These are phyloP conservation scores for Cordia subcordata DNA, from an alignment of 257 asterid genomes.

Conservation along the genomic window DNA sequence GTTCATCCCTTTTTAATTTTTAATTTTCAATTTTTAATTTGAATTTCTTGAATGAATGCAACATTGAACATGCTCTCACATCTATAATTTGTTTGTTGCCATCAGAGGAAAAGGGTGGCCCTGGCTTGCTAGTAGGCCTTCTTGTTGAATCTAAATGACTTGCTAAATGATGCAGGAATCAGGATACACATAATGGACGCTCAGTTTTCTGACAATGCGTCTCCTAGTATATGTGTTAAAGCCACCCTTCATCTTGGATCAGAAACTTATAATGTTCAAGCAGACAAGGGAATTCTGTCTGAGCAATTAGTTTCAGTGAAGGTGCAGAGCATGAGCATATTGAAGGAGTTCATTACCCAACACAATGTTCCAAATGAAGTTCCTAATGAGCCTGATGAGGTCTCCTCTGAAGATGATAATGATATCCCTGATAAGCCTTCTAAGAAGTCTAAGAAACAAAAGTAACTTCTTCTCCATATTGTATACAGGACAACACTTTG, in stretches of 20 bases:
- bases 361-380: slow-evolving; percentile 76
- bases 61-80: too few species aligned
- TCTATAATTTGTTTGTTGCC: neutral
- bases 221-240: slow-evolving; percentile 36
- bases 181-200: slow-evolving; percentile 13
- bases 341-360: slow-evolving; percentile 79
- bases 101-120: too few species aligned
- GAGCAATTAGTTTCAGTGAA: slow-evolving; percentile 66
- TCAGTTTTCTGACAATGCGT: slow-evolving; percentile 1
- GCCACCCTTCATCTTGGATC: slow-evolving; percentile 76
- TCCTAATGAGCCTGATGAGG: slow-evolving; percentile 79
- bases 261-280: slow-evolving; percentile 49
- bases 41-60: too few species aligned
- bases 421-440: slow-evolving; percentile 47
- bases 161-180: slow-evolving; percentile 4
- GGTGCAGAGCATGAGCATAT: slow-evolving; percentile 78
- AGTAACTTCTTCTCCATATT: slow-evolving; percentile 25
- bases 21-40: too few species aligned
- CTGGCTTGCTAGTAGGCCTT: neutral
- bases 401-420: slow-evolving; percentile 73
- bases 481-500: neutral
- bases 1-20: too few species aligned
- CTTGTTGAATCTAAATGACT: too few species aligned
- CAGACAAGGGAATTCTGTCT: slow-evolving; percentile 59
- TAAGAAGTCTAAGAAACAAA: slow-evolving; percentile 56